Base-by-base conservation (phyloP, 257 asterid species). In the Dorcoceras hygrometricum region DNA sequence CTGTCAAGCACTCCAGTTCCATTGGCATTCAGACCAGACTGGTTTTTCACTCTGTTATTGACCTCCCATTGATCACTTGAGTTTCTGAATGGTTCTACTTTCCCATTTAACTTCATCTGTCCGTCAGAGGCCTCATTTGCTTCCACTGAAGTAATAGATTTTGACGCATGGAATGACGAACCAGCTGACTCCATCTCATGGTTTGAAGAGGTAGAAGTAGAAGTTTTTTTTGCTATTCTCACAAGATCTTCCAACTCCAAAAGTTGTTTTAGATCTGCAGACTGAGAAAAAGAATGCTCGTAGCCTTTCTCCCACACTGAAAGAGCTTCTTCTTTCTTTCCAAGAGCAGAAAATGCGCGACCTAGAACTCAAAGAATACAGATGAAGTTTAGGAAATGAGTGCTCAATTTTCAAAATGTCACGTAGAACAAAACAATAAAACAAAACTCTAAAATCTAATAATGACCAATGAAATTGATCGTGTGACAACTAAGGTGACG, bases 241-340 rank as follows among this genome's bases (percentile, higher is more conserved):
- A 93, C 67, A 71, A 93, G 94, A 68, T 91, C 90, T 71, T 85
- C 96, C 76, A 91, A 81, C 90, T 91, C 96, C 82, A 91, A 73
- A 34, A 91, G 83, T 65, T 83, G 95, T 80, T 85, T 86, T 66
- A 93, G 66, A 87, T 93, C 97, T 50, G 97, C 80, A 76, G 95
- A 80, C 82, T 88, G 92, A 27, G 78, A 74, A 79, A 85, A 80
- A 72, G 96, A 95, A 75, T 73, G 86, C 69, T 81, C 86, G 71
- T 82, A 85, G 43, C 97, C 99, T 81, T 85, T 85, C 87, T 86
- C 83, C 99, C 96, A 93, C 69, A 90, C 85, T 73, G 75, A 81
- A 67, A 87, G 71, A 76, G 98, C 96, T 72, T 91, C 96, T 48
- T 81, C 86, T 76, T 80, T 89, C 78, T 82, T 91, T 75, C 97